phyloP scores from a whole-genome alignment of 495 filamentous ascomycete genomes.

The Trichoderma erinaceum region DNA sequence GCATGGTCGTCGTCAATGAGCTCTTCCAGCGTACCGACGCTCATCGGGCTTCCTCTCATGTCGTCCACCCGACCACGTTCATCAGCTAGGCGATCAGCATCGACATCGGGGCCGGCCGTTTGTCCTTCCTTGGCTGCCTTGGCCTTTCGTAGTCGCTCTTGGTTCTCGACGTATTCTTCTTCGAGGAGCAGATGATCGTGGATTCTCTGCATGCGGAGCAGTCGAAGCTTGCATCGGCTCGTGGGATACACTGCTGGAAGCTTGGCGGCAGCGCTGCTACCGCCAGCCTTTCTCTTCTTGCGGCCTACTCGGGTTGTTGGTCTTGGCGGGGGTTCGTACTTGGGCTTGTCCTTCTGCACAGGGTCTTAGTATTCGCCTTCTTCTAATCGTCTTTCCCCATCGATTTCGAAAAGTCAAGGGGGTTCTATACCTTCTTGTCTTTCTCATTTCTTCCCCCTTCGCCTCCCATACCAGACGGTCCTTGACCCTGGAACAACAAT shows the following conservation, averaged over 20 bases:
- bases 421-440: constrained; percentile 76
- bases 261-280: constrained; percentile 89
- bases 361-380: not conserved
- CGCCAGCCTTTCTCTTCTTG: constrained; percentile 91
- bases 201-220: constrained; percentile 95
- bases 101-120: constrained; percentile 57
- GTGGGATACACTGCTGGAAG: constrained; percentile 90
- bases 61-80: constrained; percentile 95
- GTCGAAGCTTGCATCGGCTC: constrained; percentile 92
- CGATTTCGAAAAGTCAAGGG: constrained; percentile 10
- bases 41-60: constrained; percentile 98
- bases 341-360: constrained; percentile 92
- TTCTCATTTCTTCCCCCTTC: constrained; percentile 80
- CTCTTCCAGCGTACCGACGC: constrained; percentile 94
- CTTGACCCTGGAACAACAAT: constrained; percentile 56
- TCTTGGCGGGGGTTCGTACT: constrained; percentile 96
- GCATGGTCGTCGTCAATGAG: constrained; percentile 99
- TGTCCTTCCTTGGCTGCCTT: constrained; percentile 70
- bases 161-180: constrained; percentile 98
- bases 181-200: constrained; percentile 96
- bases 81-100: constrained; percentile 77
- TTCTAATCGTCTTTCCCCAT: not conserved
- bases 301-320: constrained; percentile 97
- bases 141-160: constrained; percentile 86
- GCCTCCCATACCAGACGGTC: constrained; percentile 77